Evolutionary conservation across 805 yeast genomes (phyloP), one percentile per base, ranked within the genome.

Genomic region (Yarrowia alimentaria): DNA sequence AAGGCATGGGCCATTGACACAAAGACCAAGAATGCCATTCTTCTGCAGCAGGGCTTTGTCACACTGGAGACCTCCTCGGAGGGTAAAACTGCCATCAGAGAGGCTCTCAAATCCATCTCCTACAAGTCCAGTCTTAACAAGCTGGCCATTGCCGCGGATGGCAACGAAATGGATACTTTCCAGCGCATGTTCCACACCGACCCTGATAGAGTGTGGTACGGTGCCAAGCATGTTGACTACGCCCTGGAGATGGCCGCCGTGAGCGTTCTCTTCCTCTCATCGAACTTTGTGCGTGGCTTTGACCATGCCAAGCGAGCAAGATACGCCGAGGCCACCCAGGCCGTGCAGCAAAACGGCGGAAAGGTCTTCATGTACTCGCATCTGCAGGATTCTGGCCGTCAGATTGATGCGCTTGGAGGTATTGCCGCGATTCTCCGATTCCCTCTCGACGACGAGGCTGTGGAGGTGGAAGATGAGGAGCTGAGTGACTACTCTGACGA

Each of bases 111-210:
- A 29, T 43, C 50, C 16, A 22, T 43, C 17, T 30, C 50, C 11
- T 43, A 43, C 37, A 43, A 43, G 16, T 43, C 50, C 7, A 29
- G 28, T 3, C 50, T 43, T 16, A 43, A 43, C 28, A 43, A 43
- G 22, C 28, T 43, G 37, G 37, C 50, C 5, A 31, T 31, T 22
- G 50, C 50, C 10, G 26, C 50, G 20, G 50, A 43, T 11, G 50
- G 50, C 8, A 30, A 30, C 37, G 50, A 43, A 30, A 43, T 43
- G 35, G 50, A 43, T 29, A 26, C 29, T 17, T 43, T 43, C 29
- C 50, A 43, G 24, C 35, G 37, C 35, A 43, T 43, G 50, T 43
- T 43, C 50, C 50, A 43, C 19, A 43, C 50, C 1, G 50, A 43
- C 22, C 50, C 50, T 9, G 50, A 43, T 9, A 37, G 50, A 8